Evolutionary conservation across 768 basidiomycete genomes (phyloP), one percentile per base, ranked within the genome.

Genomic region (Kwoniella sp.): DNA sequence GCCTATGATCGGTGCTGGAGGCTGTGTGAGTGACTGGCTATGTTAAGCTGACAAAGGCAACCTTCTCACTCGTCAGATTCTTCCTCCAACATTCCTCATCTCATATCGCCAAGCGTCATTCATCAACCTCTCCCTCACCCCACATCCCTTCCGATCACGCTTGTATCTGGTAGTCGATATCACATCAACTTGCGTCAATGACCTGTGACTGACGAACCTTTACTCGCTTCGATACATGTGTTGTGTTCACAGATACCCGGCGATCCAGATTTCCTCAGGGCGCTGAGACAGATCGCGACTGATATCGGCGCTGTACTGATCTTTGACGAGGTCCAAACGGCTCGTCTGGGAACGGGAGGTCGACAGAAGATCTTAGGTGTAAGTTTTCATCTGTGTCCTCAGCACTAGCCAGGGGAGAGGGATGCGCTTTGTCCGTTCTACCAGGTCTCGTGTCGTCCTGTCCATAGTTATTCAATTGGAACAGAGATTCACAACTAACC

Each of bases 311-410:
- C 66, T 13, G 55, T 67, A 26, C 53, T 71, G 57, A 65, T 71
- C 25, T 71, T 71, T 58, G 69, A 71, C 55, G 69, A 71, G 38
- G 69, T 71, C 0, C 69, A 71, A 45, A 67, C 66, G 37, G 61
- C 61, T 38, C 61, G 66, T 17, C 37, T 67, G 29, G 28, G 58
- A 28, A 54, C 45, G 26, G 62, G 62, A 17, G 62, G 62, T 29
- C 29, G 62, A 41, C 62, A 63, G 37, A 63, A 63, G 34, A 50
- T 57, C 22, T 29, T 63, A 9, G 48, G 29, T 15, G 62, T 63
- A 23, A 56, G 55, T 63, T 20, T 47, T 23, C n/a, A n/a, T n/a
- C n/a, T n/a, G n/a, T n/a, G n/a, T n/a, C n/a, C 38, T 11, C 38
- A n/a, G 11, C 38, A 45, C 38, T n/a, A 45, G 38, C 38, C 9